Evolutionary conservation across 1,139 yeast species (phyloP), one percentile per base, ranked within the genome.

Genomic region (Blastobotrys persicus): DNA sequence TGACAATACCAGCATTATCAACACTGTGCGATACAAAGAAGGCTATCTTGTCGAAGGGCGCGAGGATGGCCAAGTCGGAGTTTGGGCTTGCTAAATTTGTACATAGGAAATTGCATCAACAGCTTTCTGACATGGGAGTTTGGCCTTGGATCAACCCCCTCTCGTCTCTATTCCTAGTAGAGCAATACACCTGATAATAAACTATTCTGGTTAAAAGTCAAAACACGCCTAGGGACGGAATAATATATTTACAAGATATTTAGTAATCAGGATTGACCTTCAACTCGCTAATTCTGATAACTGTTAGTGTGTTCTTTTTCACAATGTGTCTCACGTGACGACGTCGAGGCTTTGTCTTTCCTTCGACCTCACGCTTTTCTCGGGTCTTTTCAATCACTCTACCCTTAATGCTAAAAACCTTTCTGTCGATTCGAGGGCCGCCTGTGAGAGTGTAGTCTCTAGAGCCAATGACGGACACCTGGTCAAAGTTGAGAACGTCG

Each of bases 361-460:
- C 83, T 65, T 80, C 83, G 42, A 83, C 77, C 57, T 81, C 76
- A 70, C 86, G 79, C 55, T 94, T 95, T 57, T 86, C 86, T 60
- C 87, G 80, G 1, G 97, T 87, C 70, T 88, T 85, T 63, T 91
- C 98, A 31, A 88, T 71, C 43, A 92, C 91, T 26, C 80, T 79
- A 14, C 95, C 98, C 54, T 77, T 81, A 59, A 92, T 75, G 4
- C 79, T 72, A 64, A 76, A 85, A 13, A 83, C 69, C 1, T 69
- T 59, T 9, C 78, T 73, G 55, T 79, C 81, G 42, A 83, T 73
- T 42, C 67, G 60, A 9, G 80, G 79, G 14, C 74, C 70, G 14
- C 78, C 80, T 44, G 77, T 74, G 45, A 78, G 78, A 26, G 96
- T 88, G 69, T 79, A 85, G 65, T 86, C 85, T 44, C 96, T 83